These are phyloP conservation scores for Oemleria cerasiformis DNA, from an alignment of 306 rosid species.

Conservation along the genomic window DNA sequence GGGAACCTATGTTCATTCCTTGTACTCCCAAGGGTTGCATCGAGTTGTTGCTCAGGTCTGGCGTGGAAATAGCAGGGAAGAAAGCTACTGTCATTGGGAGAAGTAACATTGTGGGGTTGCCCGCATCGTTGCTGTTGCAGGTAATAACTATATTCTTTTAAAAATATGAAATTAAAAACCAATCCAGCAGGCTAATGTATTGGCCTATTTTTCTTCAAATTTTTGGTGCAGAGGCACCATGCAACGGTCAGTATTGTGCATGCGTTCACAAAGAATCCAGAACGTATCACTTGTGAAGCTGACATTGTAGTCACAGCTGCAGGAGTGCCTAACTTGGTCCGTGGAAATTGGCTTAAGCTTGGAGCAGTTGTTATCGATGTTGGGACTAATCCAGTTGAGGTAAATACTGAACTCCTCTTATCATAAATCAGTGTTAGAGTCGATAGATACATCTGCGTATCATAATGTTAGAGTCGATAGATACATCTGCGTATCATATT, in stretches of 20 bases:
- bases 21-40: slow-evolving; percentile 93
- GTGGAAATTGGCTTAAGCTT: slow-evolving; percentile 85
- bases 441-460: neutral
- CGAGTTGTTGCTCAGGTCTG: slow-evolving; percentile 81
- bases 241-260: slow-evolving; percentile 83
- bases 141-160: slow-evolving; percentile 26
- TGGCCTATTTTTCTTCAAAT: neutral
- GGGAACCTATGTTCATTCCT: slow-evolving; percentile 84
- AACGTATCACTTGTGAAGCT: slow-evolving; percentile 64
- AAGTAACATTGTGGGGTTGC: slow-evolving; percentile 89
- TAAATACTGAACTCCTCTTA: slow-evolving; percentile 20
- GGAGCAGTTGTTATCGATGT: slow-evolving; percentile 83
- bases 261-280: slow-evolving; percentile 69
- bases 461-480: neutral
- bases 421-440: neutral
- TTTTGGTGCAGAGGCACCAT: slow-evolving; percentile 72
- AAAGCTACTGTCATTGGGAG: slow-evolving; percentile 86
- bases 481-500: too few relatives aligned
- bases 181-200: neutral
- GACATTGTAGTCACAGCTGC: slow-evolving; percentile 87
- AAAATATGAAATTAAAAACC: neutral
- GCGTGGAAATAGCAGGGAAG: slow-evolving; percentile 73
- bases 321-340: slow-evolving; percentile 86
- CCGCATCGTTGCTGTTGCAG: slow-evolving; percentile 82
- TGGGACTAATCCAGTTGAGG: slow-evolving; percentile 88